Percentiles rank a stretch among this genome's conserved stretches.
phyloP scores from a whole-genome alignment of 495 filamentous ascomycete genomes.

The Neurospora discreta region DNA sequence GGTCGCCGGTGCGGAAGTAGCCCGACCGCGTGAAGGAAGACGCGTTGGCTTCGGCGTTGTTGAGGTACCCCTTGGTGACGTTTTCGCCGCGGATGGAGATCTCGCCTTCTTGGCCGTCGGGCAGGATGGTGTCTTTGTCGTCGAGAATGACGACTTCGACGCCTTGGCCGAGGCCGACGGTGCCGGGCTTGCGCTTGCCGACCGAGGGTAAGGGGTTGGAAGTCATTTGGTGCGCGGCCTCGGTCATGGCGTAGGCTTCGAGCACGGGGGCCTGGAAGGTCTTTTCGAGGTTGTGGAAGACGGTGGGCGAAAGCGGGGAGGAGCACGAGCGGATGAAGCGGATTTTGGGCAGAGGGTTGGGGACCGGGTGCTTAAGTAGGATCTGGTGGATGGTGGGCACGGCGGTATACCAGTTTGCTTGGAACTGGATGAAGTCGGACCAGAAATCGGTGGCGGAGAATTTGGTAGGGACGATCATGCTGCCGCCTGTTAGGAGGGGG shows the following conservation, averaged over 20 bases:
- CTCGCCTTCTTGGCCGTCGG: conserved; percentile 58
- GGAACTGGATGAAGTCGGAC: conserved; percentile 53
- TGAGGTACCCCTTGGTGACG: conserved; percentile 72
- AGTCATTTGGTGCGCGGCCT: conserved; percentile 83
- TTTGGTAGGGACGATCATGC: conserved; percentile 57
- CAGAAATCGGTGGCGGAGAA: conserved; percentile 84
- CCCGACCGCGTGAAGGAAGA: conserved; percentile 49
- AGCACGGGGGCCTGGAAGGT: conserved; percentile 67
- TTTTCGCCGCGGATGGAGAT: conserved; percentile 72
- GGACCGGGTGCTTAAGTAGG: conserved; percentile 56
- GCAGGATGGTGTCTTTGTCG: conserved; percentile 46
- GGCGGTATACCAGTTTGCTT: conserved; percentile 83
- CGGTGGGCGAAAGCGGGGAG: conserved; percentile 64
- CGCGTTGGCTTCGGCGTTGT: conserved; percentile 63
- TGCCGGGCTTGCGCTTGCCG: conserved; percentile 57
- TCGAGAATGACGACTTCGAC: conserved; percentile 72
- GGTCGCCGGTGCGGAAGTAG: conserved; percentile 78
- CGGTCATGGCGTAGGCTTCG: conserved; percentile 88
- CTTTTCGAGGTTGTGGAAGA: conserved; percentile 62
- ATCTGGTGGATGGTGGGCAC: conserved; percentile 87
- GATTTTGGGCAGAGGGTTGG: conserved; percentile 55
- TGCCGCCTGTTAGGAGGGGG: conserved; percentile 59
- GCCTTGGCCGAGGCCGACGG: conserved; percentile 69
- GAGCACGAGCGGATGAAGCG: conserved; percentile 84
- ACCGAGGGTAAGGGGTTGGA: conserved; percentile 69